Evolutionary conservation across 2,329 filamentous ascomycete species (phyloP).

Genomic region (Penicillium concentricum): DNA sequence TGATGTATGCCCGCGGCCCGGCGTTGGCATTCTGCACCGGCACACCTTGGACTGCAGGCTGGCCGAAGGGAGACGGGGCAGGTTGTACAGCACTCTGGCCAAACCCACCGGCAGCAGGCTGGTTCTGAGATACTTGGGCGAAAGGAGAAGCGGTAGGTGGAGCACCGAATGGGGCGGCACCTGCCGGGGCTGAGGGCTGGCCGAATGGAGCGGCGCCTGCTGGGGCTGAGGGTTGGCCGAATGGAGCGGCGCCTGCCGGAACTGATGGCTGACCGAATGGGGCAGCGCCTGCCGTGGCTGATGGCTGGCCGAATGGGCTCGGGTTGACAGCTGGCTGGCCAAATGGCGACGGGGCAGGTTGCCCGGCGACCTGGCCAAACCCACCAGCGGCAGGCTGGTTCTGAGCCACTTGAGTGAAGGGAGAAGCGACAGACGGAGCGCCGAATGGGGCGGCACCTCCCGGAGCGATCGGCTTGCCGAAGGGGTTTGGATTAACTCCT

Average conservation of each 20-base stretch:
- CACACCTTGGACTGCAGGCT: constrained; percentile 23
- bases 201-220: constrained; percentile 29
- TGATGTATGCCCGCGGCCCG: constrained; percentile 30
- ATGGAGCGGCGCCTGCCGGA: constrained; percentile 24
- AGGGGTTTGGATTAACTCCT: constrained; percentile 8
- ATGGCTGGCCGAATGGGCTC: constrained; percentile 26
- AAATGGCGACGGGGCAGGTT: constrained; percentile 29
- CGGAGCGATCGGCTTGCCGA: constrained; percentile 26
- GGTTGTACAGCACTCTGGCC: background rate
- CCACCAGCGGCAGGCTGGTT: constrained; percentile 28
- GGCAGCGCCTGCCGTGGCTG: constrained; percentile 23
- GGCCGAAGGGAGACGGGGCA: constrained; percentile 11
- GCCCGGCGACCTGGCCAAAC: constrained; percentile 26
- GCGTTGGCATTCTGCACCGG: constrained; percentile 17
- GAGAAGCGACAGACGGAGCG: constrained; percentile 34
- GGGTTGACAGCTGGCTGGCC: constrained; percentile 37
- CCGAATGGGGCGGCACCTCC: constrained; percentile 34
- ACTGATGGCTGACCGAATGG: constrained; percentile 30
- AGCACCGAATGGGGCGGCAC: constrained; percentile 29
- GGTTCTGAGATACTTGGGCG: constrained; percentile 36
- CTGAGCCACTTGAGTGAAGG: constrained; percentile 47
- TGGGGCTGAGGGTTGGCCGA: constrained; percentile 19
- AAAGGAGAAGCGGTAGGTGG: background rate
- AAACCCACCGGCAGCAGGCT: background rate
- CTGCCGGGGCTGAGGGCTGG: constrained; percentile 7